Percentiles rank a stretch among this genome's conserved stretches.
Evolutionary conservation across 2,329 filamentous ascomycete genomes (phyloP).

Genomic region (Fusarium decemcellulare): DNA sequence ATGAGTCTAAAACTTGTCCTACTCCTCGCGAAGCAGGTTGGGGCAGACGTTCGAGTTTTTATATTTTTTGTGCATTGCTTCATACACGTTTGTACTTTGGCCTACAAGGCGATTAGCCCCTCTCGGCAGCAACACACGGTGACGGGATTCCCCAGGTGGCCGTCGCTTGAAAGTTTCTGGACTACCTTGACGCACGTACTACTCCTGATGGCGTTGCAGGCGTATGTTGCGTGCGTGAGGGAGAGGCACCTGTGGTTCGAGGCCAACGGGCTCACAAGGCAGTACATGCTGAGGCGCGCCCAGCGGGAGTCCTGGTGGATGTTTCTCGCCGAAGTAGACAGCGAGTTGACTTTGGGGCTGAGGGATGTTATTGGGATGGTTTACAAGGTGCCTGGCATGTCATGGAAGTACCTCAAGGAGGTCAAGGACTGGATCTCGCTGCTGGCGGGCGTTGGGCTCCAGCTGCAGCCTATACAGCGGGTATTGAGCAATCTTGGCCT

Average conservation of each 20-base stretch:
- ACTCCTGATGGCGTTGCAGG: conserved; percentile 30
- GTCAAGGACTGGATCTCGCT: no score
- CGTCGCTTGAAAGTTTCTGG: background rate
- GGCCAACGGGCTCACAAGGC: conserved; percentile 50
- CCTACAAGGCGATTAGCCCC: background rate
- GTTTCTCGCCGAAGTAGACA: conserved; percentile 19
- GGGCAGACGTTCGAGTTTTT: background rate
- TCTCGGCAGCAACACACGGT: no score
- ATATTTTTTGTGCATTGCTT: background rate
- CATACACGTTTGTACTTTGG: background rate
- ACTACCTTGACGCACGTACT: conserved; percentile 14
- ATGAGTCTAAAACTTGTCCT: background rate
- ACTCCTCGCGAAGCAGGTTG: background rate
- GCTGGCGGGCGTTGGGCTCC: no score
- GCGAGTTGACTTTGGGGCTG: conserved; percentile 1
- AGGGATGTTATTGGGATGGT: background rate
- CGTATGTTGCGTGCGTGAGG: conserved; percentile 29
- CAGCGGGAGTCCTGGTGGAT: conserved; percentile 12
- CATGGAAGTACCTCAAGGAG: no score
- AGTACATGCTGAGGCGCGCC: conserved; percentile 43
- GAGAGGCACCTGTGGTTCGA: conserved; percentile 49
- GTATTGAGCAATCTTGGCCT: no score
- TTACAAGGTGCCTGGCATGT: no score
- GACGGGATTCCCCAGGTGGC: background rate
- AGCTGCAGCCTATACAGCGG: no score